A percentile compares a stretch with the other conserved stretches of the same genome.
Evolutionary conservation across 2,329 filamentous ascomycete species (phyloP).

Genomic region (Phyllosticta citrichinensis): DNA sequence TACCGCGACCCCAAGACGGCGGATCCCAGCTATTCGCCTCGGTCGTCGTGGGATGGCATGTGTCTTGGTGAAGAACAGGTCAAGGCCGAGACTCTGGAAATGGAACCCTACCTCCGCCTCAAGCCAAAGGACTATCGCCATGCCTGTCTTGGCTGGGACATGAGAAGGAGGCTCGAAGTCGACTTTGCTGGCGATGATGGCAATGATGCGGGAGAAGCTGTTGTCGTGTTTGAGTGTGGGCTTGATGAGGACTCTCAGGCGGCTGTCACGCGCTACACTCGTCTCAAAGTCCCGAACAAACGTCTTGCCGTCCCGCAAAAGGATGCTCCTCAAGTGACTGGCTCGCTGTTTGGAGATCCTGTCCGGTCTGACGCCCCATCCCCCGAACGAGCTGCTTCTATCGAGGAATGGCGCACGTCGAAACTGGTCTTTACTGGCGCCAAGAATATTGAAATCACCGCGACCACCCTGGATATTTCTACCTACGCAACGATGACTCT

Average conservation of each 20-base stretch:
- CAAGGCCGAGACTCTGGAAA: conserved; percentile 66
- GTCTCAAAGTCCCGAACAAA: conserved; percentile 38
- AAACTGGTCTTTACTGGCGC: conserved; percentile 52
- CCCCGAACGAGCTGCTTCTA: conserved; percentile 23
- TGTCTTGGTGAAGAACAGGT: conserved; percentile 61
- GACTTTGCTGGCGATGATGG: conserved; percentile 80
- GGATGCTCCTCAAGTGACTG: conserved; percentile 11
- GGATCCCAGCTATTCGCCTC: conserved; percentile 69
- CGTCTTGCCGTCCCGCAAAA: background rate
- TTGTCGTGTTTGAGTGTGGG: conserved; percentile 67
- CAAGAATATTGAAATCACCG: conserved; percentile 53
- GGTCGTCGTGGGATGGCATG: conserved; percentile 66
- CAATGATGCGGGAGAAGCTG: conserved; percentile 62
- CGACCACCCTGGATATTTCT: conserved; percentile 64
- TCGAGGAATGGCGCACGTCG: conserved; percentile 59
- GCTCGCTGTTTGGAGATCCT: conserved; percentile 43
- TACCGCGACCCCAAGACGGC: conserved; percentile 54
- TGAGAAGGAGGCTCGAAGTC: conserved; percentile 73
- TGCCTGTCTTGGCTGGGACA: conserved; percentile 80
- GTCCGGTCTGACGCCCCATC: conserved; percentile 14
- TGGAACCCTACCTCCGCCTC: conserved; percentile 63
- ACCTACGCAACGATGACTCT: conserved; percentile 59
- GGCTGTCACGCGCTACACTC: conserved; percentile 48
- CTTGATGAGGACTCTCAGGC: conserved; percentile 48
- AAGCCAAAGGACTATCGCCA: conserved; percentile 70